Base-by-base conservation (phyloP, 495 filamentous ascomycete genomes). In the Hypoxylon lienhwacheense region DNA sequence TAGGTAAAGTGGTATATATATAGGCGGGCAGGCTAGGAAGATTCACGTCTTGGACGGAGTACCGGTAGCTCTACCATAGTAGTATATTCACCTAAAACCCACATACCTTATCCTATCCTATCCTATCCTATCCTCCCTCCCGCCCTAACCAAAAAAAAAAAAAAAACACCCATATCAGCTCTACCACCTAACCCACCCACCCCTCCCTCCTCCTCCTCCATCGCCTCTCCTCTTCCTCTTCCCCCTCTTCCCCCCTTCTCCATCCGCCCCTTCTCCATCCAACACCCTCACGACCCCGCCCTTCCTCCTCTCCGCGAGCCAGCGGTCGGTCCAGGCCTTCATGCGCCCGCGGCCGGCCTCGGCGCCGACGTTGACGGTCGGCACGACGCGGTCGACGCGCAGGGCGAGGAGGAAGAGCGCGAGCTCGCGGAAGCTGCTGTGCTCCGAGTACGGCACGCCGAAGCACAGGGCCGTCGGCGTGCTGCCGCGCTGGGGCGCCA, bases 371-470 rank as follows among this genome's bases (percentile, higher is more conserved):
- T 97, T 97, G 0, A 98, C 93, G 4, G 93, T 98, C 2, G 93
- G 93, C 12, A 98, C 85, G 2, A 98, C 80, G 70, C 83, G 86
- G 42, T 90, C 90, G 48, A 97, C 92, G 39, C 88, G 71, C 69
- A 98, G 67, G 44, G 84, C 84, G 72, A 91, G 93, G 55, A 89
- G 85, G 62, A 98, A 97, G 81, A 96, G 85, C 2, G 89, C 90
- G 67, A 98, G 69, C 76, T 98, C 93, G 15, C 93, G 75, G 64
- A 98, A 98, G 33, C 85, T 90, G 67, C 88, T 92, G 61, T 98
- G 93, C 72, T 98, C 93, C 43, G 85, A 89, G 65, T 98, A 98
- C 31, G 93, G 93, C 16, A 97, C 93, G 8, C 87, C 90, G 55
- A 89, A 96, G 61, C 89, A 95, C 50, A 83, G 84, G 16, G 86